Evolutionary conservation across 495 filamentous ascomycete species (phyloP).

Genomic region (Aspergillus cristatus): DNA sequence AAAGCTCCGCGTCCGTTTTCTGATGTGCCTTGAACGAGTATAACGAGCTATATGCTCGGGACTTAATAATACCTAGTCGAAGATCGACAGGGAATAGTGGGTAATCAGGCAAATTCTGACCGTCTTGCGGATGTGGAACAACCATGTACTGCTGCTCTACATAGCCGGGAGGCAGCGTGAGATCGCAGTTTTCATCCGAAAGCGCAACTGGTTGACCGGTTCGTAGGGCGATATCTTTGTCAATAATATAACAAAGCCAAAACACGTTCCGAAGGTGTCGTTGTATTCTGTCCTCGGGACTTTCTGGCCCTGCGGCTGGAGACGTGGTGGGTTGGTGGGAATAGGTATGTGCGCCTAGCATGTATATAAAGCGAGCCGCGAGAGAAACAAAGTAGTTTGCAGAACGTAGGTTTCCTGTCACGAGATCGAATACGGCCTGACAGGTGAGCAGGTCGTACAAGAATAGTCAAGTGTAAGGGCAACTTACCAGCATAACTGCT

Average conservation of each 20-base stretch:
- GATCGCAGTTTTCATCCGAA: slow-evolving; percentile 44
- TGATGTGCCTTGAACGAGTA: slow-evolving; percentile 38
- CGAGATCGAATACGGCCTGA: slow-evolving; percentile 34
- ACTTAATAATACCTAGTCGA: slow-evolving; percentile 41
- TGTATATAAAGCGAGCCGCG: slow-evolving; percentile 36
- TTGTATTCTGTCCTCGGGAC: slow-evolving; percentile 11
- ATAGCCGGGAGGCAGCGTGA: slow-evolving; percentile 40
- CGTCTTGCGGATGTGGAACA: slow-evolving; percentile 13
- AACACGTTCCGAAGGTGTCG: slow-evolving; percentile 40
- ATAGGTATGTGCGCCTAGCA: slow-evolving; percentile 35
- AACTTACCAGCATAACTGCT: slow-evolving; percentile 34
- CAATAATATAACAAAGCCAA: slow-evolving; percentile 44
- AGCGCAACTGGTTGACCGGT: slow-evolving; percentile 44
- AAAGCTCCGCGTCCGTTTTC: slow-evolving; percentile 43
- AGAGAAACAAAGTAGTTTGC: slow-evolving; percentile 33
- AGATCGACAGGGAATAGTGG: slow-evolving; percentile 41
- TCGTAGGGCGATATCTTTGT: slow-evolving; percentile 42
- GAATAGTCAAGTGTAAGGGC: neutral
- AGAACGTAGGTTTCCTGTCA: slow-evolving; percentile 37
- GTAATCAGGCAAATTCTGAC: slow-evolving; percentile 14
- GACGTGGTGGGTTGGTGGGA: slow-evolving; percentile 3
- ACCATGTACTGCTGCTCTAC: slow-evolving; percentile 22
- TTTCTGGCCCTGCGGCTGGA: neutral
- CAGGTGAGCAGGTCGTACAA: neutral
- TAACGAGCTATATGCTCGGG: slow-evolving; percentile 35